These are phyloP conservation scores for Pythium pyrilobum DNA, from an alignment of 352 stramenopile species.

Conservation along the genomic window DNA sequence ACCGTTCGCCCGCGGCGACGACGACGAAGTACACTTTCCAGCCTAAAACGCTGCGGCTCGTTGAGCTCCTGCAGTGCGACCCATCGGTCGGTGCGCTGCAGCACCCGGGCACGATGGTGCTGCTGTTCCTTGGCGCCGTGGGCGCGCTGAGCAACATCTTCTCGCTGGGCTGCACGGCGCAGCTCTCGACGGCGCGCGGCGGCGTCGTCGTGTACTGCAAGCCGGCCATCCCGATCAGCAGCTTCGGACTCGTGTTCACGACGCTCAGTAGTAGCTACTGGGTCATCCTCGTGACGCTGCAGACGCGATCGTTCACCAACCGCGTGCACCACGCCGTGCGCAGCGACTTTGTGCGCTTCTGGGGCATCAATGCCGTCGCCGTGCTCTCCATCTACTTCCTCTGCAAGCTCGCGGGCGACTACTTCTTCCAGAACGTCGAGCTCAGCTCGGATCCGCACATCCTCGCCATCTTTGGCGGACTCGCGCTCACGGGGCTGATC, in stretches of 20 bases:
- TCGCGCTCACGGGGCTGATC: neutral
- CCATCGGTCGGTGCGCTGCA: slow-evolving; percentile 21
- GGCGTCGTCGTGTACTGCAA: neutral
- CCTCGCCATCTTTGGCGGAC: neutral
- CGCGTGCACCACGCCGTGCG: neutral
- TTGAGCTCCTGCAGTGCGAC: neutral
- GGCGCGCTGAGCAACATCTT: slow-evolving; percentile 39
- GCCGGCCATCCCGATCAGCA: neutral
- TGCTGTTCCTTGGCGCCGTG: slow-evolving; percentile 32
- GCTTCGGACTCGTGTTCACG: neutral
- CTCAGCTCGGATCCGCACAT: neutral
- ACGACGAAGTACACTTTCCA: neutral
- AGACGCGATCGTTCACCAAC: neutral
- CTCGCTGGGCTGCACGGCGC: slow-evolving; percentile 25
- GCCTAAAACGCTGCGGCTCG: neutral
- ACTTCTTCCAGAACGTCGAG: neutral
- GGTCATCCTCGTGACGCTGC: neutral
- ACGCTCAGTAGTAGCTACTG: neutral
- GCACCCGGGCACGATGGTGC: slow-evolving; percentile 23
- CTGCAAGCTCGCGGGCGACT: neutral
- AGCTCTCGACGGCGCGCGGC: slow-evolving; percentile 11
- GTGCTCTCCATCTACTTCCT: neutral
- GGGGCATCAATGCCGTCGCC: neutral
- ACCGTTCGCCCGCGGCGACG: neutral
- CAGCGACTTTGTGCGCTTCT: neutral